A percentile compares a stretch with the other conserved stretches of the same genome.
phyloP scores from a whole-genome alignment of 495 filamentous ascomycete genomes.

The Pseudevernia furfuracea region DNA sequence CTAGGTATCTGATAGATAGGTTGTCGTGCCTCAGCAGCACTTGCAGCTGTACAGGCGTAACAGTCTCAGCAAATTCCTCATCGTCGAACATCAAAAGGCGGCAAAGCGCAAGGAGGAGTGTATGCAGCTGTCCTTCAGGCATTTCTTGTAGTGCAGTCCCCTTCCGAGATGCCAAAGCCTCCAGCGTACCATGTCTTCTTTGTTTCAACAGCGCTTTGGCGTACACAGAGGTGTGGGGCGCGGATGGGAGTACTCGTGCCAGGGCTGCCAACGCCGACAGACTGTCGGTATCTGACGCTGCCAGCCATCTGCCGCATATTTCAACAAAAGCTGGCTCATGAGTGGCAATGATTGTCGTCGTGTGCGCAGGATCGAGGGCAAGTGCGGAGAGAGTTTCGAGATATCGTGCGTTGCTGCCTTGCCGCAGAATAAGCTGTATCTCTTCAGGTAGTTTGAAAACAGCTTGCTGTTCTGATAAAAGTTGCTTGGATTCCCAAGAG shows the following conservation, averaged over 20 bases:
- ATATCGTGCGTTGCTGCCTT: constrained; percentile 54
- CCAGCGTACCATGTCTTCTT: constrained; percentile 10
- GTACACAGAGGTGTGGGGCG: constrained; percentile 56
- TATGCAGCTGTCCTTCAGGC: constrained; percentile 32
- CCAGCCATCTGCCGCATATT: constrained; percentile 67
- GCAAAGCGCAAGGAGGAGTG: constrained; percentile 59
- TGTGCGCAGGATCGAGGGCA: constrained; percentile 57
- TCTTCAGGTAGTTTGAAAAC: constrained; percentile 55
- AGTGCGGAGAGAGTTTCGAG: constrained; percentile 60
- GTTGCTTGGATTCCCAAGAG: constrained; percentile 12
- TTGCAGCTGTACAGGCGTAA: constrained; percentile 60
- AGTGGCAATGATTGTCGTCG: constrained; percentile 58
- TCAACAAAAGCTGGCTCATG: constrained; percentile 71
- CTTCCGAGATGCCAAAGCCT: constrained; percentile 34
- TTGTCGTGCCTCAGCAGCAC: constrained; percentile 55
- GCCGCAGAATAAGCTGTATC: constrained; percentile 54
- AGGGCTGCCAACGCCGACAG: constrained; percentile 57
- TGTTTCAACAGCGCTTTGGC: constrained; percentile 23
- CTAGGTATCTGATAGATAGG: constrained; percentile 63
- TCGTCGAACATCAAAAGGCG: constrained; percentile 70
- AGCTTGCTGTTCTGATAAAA: constrained; percentile 22
- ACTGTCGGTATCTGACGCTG: constrained; percentile 29
- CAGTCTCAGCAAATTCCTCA: constrained; percentile 50
- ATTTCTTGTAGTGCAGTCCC: constrained; percentile 36
- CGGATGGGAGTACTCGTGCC: constrained; percentile 69